These are phyloP conservation scores for Picochlorum sp. DNA, from an alignment of 139 green algal species.

Conservation along the genomic window DNA sequence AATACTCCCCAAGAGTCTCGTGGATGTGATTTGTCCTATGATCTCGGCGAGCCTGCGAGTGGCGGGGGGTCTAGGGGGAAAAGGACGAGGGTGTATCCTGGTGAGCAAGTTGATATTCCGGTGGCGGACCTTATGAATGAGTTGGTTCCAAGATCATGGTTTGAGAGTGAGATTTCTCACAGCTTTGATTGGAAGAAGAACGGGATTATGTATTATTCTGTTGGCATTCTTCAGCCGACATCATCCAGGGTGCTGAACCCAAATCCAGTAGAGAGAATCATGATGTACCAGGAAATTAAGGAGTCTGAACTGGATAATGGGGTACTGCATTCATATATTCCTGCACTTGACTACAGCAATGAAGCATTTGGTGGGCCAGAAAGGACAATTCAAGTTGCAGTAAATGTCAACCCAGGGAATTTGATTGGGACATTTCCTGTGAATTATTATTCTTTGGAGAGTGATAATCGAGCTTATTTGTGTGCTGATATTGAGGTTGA, in stretches of 20 bases:
- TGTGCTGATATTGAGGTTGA: conserved; percentile 1
- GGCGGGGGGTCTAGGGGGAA: neutral
- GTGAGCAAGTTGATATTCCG: conserved; percentile 3
- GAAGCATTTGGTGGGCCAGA: neutral
- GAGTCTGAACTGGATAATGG: neutral
- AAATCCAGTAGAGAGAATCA: neutral
- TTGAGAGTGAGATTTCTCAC: neutral
- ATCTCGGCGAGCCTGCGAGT: neutral
- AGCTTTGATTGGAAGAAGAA: neutral
- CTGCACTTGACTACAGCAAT: neutral
- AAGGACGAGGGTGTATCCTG: neutral
- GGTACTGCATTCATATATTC: neutral
- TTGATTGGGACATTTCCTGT: neutral
- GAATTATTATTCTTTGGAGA: conserved; percentile 1
- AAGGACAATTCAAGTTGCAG: neutral
- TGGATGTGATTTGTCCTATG: neutral
- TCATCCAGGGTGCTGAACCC: neutral
- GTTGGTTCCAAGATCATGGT: neutral
- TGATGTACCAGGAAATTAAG: conserved; percentile 2
- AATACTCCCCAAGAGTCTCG: neutral
- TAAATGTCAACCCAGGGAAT: neutral
- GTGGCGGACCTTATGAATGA: neutral
- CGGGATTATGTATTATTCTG: neutral
- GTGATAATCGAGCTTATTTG: neutral
- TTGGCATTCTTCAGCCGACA: neutral